These are phyloP conservation scores for Saturnispora ahearnii DNA, from an alignment of 805 yeast genomes.

Conservation along the genomic window DNA sequence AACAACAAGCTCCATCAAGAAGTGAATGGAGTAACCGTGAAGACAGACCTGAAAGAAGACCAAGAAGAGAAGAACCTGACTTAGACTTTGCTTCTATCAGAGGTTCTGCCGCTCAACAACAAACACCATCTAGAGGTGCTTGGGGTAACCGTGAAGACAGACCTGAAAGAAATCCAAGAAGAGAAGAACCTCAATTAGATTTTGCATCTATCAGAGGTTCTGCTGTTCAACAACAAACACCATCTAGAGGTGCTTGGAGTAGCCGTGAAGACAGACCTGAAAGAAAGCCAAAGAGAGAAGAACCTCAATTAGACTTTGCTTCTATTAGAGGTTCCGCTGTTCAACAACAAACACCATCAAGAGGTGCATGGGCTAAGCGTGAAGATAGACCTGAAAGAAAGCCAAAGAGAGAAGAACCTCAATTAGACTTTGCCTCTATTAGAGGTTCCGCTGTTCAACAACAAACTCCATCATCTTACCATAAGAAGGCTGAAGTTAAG, in stretches of 20 bases:
- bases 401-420: constrained; percentile 38
- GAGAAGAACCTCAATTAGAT: constrained; percentile 32
- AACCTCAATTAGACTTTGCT: constrained; percentile 46
- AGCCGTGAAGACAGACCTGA: constrained; percentile 11
- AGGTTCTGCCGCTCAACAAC: constrained; percentile 8
- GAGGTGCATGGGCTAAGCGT: constrained; percentile 17
- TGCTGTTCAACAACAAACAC: not conserved
- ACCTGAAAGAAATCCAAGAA: constrained; percentile 17
- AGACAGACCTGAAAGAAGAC: constrained; percentile 10
- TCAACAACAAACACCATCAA: constrained; percentile 25
- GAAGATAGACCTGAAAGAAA: constrained; percentile 10
- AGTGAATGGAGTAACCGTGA: not conserved
- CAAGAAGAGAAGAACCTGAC: constrained; percentile 10
- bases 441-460: constrained; percentile 13
- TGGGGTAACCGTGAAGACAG: constrained; percentile 12
- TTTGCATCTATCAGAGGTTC: constrained; percentile 41
- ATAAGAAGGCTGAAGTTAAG: constrained; percentile 3
- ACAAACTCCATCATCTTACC: constrained; percentile 28
- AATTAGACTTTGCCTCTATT: constrained; percentile 41
- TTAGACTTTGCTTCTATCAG: constrained; percentile 54
- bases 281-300: constrained; percentile 28
- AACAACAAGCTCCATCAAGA: constrained; percentile 7
- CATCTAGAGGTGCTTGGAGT: constrained; percentile 1
- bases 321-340: constrained; percentile 24
- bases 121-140: not conserved